Base-by-base conservation (phyloP, 805 yeast genomes). In the Starmerella scarabaei region DNA sequence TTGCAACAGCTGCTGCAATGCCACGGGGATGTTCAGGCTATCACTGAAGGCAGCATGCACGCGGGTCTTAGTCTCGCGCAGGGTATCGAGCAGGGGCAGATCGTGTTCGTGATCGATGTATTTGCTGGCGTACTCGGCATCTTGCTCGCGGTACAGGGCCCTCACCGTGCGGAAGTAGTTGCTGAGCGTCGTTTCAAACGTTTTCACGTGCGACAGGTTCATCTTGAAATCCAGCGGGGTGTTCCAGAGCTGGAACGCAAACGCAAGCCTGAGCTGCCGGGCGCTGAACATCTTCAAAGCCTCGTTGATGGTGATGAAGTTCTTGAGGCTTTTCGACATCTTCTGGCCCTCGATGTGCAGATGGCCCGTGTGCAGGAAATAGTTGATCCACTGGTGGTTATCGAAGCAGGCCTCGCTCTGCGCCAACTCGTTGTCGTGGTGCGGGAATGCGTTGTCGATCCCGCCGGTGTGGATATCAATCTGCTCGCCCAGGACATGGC, bases 401-500 rank as follows among this genome's bases (percentile, higher is more conserved):
- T 82, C 85, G 59, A 68, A 88, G 59, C 77, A 79, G 5, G 97
- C 97, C 61, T 91, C 99, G 21, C 86, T 72, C 66, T 91, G 99
- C 1, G 99, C 99, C 48, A 91, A 67, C 64, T 91, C 99, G 56
- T 91, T 91, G 61, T 91, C 99, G 63, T 91, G 99, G 60, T 91
- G 99, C 3, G 99, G 99, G 67, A 91, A 91, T 17, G 97, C 95
- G 55, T 91, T 71, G 64, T 91, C 98, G 40, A 91, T 75, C 49
- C 98, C 98, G 43, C 98, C 98, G 15, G 94, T 77, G 59, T 91
- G 98, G 50, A 91, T 83, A 61, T 91, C 98, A 71, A 91, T 80
- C 43, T 69, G 68, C 17, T 72, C 62, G 4, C 97, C 97, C 29
- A 81, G 69, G 35, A 86, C 71, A 51, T 85, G 93, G 38, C 85